Evolutionary conservation across 331 rosid genomes (phyloP).

Genomic region (Acacia concinna): DNA sequence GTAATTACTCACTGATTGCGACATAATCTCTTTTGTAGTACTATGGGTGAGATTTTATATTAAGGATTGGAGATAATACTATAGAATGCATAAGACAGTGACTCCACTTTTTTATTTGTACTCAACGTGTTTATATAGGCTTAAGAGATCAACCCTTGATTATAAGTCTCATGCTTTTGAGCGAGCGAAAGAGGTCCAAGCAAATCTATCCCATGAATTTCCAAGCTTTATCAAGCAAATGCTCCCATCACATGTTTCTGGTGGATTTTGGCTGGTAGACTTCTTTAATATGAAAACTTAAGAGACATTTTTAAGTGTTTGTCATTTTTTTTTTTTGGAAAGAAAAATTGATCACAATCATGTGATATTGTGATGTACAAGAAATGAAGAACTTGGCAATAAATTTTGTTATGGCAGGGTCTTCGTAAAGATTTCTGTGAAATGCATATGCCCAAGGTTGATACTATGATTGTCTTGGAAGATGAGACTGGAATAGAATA

Average conservation of each 20-base stretch:
- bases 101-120: not conserved
- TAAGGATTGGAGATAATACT: not conserved
- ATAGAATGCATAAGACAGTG: not conserved
- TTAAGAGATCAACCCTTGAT: conserved; percentile 30
- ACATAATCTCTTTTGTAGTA: not conserved
- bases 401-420: conserved; percentile 47
- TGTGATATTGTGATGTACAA: not conserved
- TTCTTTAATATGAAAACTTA: not conserved
- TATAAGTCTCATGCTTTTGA: conserved; percentile 24
- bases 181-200: conserved; percentile 53
- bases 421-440: conserved; percentile 51
- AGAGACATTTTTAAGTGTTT: not conserved
- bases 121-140: conserved; percentile 2
- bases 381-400: not conserved
- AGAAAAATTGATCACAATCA: not conserved
- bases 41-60: too few species aligned
- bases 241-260: conserved; percentile 57
- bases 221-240: conserved; percentile 51
- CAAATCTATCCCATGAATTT: conserved; percentile 31
- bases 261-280: conserved; percentile 71
- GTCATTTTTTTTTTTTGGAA: not conserved
- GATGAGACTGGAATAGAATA: conserved; percentile 50
- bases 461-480: conserved; percentile 47
- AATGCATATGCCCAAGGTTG: conserved; percentile 49
- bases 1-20: not conserved